A percentile compares a stretch with the other conserved stretches of the same genome.
These are phyloP conservation scores for Corchorus olitorius DNA, from an alignment of 345 rosid species.

Conservation along the genomic window DNA sequence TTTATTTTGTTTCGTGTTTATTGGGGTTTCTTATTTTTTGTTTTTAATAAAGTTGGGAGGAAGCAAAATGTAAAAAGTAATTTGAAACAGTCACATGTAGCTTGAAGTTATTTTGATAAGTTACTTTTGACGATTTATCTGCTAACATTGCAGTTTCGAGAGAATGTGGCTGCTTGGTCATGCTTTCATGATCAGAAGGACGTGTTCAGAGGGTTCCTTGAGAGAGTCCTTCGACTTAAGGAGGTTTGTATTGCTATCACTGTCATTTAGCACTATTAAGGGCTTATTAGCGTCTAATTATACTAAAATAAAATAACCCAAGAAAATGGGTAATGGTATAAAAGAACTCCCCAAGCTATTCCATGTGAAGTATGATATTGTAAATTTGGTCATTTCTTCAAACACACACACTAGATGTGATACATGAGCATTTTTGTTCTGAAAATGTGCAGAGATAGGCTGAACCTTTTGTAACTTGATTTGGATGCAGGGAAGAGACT, in stretches of 20 bases:
- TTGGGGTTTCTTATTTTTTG: background rate
- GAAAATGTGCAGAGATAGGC: conserved; percentile 12
- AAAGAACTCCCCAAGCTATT: background rate
- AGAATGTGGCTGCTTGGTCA: conserved; percentile 96
- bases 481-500: conserved; percentile 73
- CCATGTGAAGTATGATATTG: background rate
- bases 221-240: conserved; percentile 79
- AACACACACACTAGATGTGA: background rate
- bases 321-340: background rate
- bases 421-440: background rate
- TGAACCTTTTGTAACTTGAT: conserved; percentile 13
- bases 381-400: conserved; percentile 2
- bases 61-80: background rate
- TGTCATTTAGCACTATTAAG: background rate
- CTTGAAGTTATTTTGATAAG: conserved; percentile 2
- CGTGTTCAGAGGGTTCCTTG: conserved; percentile 71
- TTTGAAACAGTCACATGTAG: background rate
- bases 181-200: conserved; percentile 86
- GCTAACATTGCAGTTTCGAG: conserved; percentile 73
- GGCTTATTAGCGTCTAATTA: background rate
- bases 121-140: background rate
- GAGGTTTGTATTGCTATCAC: conserved; percentile 59
- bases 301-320: background rate
- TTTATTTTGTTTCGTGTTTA: no score
- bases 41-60: background rate